Evolutionary conservation across 2,329 filamentous ascomycete genomes (phyloP), one percentile per base, ranked within the genome.

Genomic region (Alternaria metachromatica): DNA sequence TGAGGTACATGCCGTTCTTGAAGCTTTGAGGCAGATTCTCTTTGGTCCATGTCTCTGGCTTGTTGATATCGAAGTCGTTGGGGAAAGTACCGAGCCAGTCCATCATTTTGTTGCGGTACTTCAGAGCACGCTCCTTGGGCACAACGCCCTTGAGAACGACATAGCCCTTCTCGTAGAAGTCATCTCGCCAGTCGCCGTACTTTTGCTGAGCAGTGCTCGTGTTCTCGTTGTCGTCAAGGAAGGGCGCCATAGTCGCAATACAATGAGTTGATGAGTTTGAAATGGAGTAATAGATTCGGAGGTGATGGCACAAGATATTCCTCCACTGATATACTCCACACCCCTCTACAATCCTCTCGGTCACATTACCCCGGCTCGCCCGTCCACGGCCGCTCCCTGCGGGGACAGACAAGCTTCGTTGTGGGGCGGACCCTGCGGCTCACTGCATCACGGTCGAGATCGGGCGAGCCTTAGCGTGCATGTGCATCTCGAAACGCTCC

Each of bases 21-120:
- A 72, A 64, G 30, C 62, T 64, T 30, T 63, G 56, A 1, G 84
- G 84, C 2, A 85, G 74, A 62, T 84, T 77, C 6, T 83, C 80
- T 6, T 74, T 74, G 2, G 76, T 82, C 82, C 82, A 84, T 9
- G 83, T 85, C 33, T 28, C 69, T 64, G 58, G 56, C 68, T 78
- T 72, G 10, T 74, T 69, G 26, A 66, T 62, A n/a, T 78, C 71
- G 65, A 79, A 78, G 26, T 73, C 74, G 28, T 68, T 68, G 12
- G 66, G 61, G 33, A 78, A 78, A 3, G 65, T 71, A 37, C 76
- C 70, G 6, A 79, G 69, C 73, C 75, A 78, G 20, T 77, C 69
- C 43, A 76, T 63, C 65, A 75, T 75, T 48, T 72, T 73, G 30
- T 78, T 61, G 11, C 64, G 66, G 58, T 78, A 78, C 58, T 73